Evolutionary conservation across 495 filamentous ascomycete species (phyloP), one percentile per base, ranked within the genome.

Genomic region (Patellaria atrata): DNA sequence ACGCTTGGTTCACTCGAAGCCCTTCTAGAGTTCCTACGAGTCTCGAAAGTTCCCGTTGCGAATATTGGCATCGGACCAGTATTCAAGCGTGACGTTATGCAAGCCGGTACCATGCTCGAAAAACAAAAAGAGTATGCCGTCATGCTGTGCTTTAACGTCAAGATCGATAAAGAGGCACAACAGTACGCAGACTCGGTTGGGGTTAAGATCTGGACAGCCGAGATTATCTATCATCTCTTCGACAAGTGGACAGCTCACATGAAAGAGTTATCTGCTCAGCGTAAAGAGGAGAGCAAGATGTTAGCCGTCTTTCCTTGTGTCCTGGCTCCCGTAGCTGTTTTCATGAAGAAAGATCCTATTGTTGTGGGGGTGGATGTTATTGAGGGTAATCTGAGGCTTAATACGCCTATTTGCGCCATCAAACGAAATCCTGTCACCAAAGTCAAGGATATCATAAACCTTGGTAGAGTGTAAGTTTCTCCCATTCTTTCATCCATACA

Each of bases 111-210:
- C 35, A 99, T 99, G 91, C 63, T 96, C 40, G 91, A 99, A 63
- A 94, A 94, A 60, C 72, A 75, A 27, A 84, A 82, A 48, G 89
- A 99, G 55, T 91, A 76, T 41, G 91, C 91, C 16, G 84, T 96
- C 55, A 99, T 99, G 91, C 77, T 99, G 13, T 96, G 91, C 56
- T 99, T 99, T 67, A 91, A 99, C 53, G 91, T 99, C 56, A 94
- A 94, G 64, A 80, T 99, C 15, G 91, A 99, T 59, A 94, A 93
- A 58, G 91, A 99, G 50, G 91, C 91, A 1, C 70, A 77, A 47
- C 68, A 68, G 10, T 94, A 96, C 47, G 91, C 91, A 25, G 81
- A 93, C 7, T 85, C 94, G 35, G 73, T 93, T 24, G 87, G 87
- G 20, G 81, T 99, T 55, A 99, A 94, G 69, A 82, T 99, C 51